A percentile compares a stretch with the other conserved stretches of the same genome.
These are phyloP conservation scores for Tetragonia tetragonoides DNA, from an alignment of 148 eudicot genomes.

Conservation along the genomic window DNA sequence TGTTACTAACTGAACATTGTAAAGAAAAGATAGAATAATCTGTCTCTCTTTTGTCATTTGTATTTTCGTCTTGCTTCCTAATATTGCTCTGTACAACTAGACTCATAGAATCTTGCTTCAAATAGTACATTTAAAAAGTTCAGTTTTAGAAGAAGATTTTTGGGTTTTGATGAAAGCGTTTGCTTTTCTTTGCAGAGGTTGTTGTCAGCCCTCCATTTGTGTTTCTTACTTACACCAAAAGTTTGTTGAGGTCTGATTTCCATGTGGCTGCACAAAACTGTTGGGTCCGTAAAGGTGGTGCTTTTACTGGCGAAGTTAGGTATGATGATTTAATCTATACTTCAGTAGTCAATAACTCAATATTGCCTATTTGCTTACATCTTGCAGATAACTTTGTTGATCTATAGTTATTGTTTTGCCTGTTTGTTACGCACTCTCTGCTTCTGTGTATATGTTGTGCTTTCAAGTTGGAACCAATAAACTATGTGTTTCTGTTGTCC, in stretches of 20 bases:
- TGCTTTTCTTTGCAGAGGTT: conserved; percentile 43
- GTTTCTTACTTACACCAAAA: conserved; percentile 40
- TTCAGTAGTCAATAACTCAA: background rate
- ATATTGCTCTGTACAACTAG: background rate
- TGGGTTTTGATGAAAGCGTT: conserved; percentile 3
- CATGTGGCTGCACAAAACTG: conserved; percentile 66
- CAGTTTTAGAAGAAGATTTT: background rate
- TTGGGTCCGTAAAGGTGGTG: conserved; percentile 62
- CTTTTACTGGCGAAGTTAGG: conserved; percentile 63
- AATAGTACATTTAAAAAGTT: background rate
- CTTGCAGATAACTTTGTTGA: background rate
- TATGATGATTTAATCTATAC: conserved; percentile 17
- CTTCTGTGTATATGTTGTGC: background rate
- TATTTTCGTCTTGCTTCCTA: background rate
- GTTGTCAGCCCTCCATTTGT: conserved; percentile 60
- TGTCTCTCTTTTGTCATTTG: background rate
- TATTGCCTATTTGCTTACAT: background rate
- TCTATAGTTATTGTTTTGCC: background rate
- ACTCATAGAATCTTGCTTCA: background rate
- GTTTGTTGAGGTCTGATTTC: conserved; percentile 48
- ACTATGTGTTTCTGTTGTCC: conserved; percentile 5
- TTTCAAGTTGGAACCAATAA: background rate
- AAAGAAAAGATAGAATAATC: background rate
- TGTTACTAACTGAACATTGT: background rate
- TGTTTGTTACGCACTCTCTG: no score